Conservation (phyloP, 345 rosid species). For the Salix suchowensis region DNA sequence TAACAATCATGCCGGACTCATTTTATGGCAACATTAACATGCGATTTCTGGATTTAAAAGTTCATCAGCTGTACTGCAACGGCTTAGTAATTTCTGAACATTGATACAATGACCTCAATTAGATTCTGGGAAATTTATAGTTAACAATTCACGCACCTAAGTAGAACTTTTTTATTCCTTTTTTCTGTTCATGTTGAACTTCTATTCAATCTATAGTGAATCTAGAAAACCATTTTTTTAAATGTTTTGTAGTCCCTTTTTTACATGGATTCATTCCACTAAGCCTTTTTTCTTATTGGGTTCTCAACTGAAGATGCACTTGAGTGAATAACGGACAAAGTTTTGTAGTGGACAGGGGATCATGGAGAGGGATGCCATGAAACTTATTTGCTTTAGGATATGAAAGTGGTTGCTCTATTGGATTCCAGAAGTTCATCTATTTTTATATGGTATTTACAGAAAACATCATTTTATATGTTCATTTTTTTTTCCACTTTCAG, state of each 20-base stretch:
- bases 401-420: not conserved
- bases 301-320: not conserved
- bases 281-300: not conserved
- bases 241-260: not conserved
- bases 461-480: not conserved
- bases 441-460: not conserved
- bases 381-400: not conserved
- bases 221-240: not conserved
- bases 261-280: not conserved
- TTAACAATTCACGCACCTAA: not conserved
- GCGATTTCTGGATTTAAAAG: not conserved
- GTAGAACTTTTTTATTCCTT: not conserved
- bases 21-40: not conserved
- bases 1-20: not conserved
- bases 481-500: slow-evolving; percentile 11
- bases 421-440: not conserved
- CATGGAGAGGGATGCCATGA: not conserved
- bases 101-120: not conserved
- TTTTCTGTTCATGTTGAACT: not conserved
- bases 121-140: not conserved
- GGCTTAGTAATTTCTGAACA: not conserved
- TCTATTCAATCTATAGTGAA: not conserved
- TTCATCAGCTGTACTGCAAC: not conserved
- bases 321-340: not conserved
- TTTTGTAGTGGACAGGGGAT: not conserved